Evolutionary conservation across 768 basidiomycete genomes (phyloP).

Genomic region (Boletus fagicola): DNA sequence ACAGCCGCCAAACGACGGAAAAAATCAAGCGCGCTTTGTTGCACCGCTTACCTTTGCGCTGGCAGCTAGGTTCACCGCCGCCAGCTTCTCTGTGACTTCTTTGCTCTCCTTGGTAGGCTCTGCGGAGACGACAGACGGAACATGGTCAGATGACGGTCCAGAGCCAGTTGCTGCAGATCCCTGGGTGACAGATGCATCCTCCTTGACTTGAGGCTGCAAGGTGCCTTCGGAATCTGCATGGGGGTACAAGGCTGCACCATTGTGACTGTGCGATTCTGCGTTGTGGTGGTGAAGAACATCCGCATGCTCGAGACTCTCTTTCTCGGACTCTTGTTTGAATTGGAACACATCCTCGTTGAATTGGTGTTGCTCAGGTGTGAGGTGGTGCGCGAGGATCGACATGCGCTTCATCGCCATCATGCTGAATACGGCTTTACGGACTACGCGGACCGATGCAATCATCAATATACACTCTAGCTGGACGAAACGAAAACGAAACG

Average conservation of each 20-base stretch:
- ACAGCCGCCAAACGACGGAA: neutral
- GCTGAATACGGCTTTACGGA: conserved; percentile 84
- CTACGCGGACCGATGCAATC: conserved; percentile 37
- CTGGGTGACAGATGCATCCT: conserved; percentile 1
- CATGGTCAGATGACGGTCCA: neutral
- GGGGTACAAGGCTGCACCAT: neutral
- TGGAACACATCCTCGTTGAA: conserved; percentile 59
- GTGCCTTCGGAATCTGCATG: neutral
- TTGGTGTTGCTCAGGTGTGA: conserved; percentile 44
- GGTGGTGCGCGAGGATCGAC: conserved; percentile 48
- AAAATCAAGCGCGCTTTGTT: conserved; percentile 15
- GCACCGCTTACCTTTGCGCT: conserved; percentile 32
- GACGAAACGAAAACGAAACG: conserved; percentile 30
- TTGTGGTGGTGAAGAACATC: conserved; percentile 53
- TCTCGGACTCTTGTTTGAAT: conserved; percentile 82
- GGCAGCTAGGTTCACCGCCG: conserved; percentile 28
- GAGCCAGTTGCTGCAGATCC: neutral
- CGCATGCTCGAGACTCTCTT: conserved; percentile 39
- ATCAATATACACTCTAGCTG: conserved; percentile 1
- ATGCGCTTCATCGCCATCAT: conserved; percentile 86
- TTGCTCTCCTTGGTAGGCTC: conserved; percentile 20
- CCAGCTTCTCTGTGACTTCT: conserved; percentile 28
- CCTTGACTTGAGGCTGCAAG: neutral
- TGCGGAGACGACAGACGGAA: conserved; percentile 1
- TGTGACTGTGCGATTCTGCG: conserved; percentile 7